phyloP scores from a whole-genome alignment of 2,329 filamentous ascomycete genomes.

The Ceratocystis ficicola region DNA sequence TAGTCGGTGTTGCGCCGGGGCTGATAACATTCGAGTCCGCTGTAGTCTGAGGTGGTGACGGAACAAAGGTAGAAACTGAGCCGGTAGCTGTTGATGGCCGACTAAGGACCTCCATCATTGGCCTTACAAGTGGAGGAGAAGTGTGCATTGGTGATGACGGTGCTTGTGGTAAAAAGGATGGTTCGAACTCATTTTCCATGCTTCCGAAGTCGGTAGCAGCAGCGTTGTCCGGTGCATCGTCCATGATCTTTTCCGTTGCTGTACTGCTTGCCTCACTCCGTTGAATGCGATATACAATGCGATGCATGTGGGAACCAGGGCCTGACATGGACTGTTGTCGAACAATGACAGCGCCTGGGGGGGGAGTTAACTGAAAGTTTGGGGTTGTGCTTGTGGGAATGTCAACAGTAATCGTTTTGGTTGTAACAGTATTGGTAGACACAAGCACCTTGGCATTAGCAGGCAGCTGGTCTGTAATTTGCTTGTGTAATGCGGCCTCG shows the following conservation, averaged over 20 bases:
- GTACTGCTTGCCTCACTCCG: constrained; percentile 39
- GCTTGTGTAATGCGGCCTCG: constrained; percentile 37
- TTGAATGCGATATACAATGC: constrained; percentile 48
- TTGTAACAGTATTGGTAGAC: constrained; percentile 46
- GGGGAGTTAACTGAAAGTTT: constrained; percentile 38
- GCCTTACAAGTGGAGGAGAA: constrained; percentile 12
- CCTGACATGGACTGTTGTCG: constrained; percentile 32
- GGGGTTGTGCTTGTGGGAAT: constrained; percentile 36
- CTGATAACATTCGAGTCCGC: not conserved
- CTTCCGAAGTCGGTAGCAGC: constrained; percentile 6
- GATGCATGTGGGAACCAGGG: constrained; percentile 25
- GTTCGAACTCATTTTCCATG: constrained; percentile 19
- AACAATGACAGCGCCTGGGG: constrained; percentile 48
- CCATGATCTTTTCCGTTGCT: constrained; percentile 30
- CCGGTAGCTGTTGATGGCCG: constrained; percentile 8
- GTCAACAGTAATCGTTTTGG: constrained; percentile 53
- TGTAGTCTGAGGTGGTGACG: not conserved
- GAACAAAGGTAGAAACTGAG: constrained; percentile 14
- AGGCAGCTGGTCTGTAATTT: constrained; percentile 44
- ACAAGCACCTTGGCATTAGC: constrained; percentile 47
- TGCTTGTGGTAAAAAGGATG: constrained; percentile 5
- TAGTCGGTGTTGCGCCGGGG: not conserved
- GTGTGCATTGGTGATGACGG: not conserved
- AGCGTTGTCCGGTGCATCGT: not conserved
- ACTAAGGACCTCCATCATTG: constrained; percentile 17